Evolutionary conservation across 1,139 yeast genomes (phyloP).

Genomic region (Maudiozyma humilis): DNA sequence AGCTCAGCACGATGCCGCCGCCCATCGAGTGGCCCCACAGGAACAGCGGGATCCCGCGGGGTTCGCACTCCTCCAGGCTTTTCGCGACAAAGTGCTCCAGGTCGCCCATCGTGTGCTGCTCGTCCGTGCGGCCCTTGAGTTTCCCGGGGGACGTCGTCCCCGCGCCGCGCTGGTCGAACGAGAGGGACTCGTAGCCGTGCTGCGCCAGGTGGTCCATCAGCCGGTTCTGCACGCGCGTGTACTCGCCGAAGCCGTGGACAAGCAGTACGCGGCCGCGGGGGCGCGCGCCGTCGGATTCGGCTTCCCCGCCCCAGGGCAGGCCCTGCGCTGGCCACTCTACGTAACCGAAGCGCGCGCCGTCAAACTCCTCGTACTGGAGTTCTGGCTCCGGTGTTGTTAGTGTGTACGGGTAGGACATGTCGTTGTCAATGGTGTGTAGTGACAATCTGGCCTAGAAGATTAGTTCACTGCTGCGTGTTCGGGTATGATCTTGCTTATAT

Average conservation of each 20-base stretch:
- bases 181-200: slow-evolving; percentile 64
- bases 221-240: slow-evolving; percentile 45
- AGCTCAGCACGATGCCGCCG: slow-evolving; percentile 72
- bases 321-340: slow-evolving; percentile 20
- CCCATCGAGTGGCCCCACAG: slow-evolving; percentile 95
- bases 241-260: slow-evolving; percentile 81
- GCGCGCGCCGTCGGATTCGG: background rate
- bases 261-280: slow-evolving; percentile 37
- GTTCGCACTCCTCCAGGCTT: slow-evolving; percentile 31
- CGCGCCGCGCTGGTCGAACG: slow-evolving; percentile 84
- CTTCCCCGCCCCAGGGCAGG: background rate
- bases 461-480: slow-evolving; percentile 3
- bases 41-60: slow-evolving; percentile 37
- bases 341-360: slow-evolving; percentile 27
- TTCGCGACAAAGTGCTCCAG: slow-evolving; percentile 47
- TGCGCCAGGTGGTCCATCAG: slow-evolving; percentile 50
- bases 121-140: slow-evolving; percentile 59
- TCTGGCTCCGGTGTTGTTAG: slow-evolving; percentile 19
- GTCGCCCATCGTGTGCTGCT: slow-evolving; percentile 55
- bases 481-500: background rate
- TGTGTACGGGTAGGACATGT: slow-evolving; percentile 19
- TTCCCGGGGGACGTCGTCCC: slow-evolving; percentile 64
- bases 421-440: too few species aligned
- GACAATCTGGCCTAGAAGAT: too few species aligned
- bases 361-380: slow-evolving; percentile 21